Conservation (phyloP, 192 early-diverging fungal genomes). For the Gryganskiella cystojenkinii region DNA sequence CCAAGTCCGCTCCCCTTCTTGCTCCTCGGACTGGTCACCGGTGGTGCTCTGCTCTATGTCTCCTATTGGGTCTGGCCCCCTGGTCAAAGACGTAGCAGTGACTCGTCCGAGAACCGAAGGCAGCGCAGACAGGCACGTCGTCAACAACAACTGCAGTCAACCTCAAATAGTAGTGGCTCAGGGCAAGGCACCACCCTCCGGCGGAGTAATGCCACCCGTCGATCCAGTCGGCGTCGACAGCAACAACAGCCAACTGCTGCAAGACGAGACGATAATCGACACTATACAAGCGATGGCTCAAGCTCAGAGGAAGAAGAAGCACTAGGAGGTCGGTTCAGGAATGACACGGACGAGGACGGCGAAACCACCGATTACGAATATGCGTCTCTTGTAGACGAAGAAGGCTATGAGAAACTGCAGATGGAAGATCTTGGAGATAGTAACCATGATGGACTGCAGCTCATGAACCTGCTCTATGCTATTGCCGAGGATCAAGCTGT, state of each 20-base stretch:
- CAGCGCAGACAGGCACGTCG: slow-evolving; percentile 1
- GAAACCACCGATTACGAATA: slow-evolving; percentile 31
- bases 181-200: slow-evolving; percentile 9
- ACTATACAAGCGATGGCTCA: slow-evolving; percentile 21
- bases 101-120: slow-evolving; percentile 3
- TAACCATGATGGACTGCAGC: slow-evolving; percentile 70
- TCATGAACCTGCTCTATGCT: slow-evolving; percentile 81
- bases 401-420: slow-evolving; percentile 58
- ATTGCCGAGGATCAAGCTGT: slow-evolving; percentile 90
- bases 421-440: slow-evolving; percentile 53
- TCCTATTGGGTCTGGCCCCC: slow-evolving; percentile 50
- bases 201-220: slow-evolving; percentile 42
- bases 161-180: neutral
- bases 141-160: too few species aligned
- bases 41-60: slow-evolving; percentile 46
- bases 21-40: slow-evolving; percentile 51
- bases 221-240: slow-evolving; percentile 34
- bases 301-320: slow-evolving; percentile 29
- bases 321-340: neutral
- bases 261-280: slow-evolving; percentile 20
- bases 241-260: slow-evolving; percentile 24
- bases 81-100: slow-evolving; percentile 22
- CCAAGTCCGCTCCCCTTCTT: slow-evolving; percentile 41
- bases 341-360: slow-evolving; percentile 30
- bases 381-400: slow-evolving; percentile 39